Conservation (phyloP, 2,329 filamentous ascomycete species). For the Hortaea sp. region DNA sequence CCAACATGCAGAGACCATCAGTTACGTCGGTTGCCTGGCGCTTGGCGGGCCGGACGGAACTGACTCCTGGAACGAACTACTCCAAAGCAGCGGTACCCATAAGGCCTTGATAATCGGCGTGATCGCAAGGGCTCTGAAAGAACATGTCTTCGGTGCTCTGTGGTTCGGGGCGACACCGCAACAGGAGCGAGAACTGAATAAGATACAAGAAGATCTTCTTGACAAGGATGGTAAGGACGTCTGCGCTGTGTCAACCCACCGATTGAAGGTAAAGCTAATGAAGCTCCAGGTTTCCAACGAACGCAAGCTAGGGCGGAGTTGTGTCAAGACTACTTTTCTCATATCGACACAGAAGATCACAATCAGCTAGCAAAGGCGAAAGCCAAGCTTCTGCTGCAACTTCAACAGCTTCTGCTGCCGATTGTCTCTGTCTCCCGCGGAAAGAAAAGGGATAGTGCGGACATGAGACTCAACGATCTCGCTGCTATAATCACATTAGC, state of each 20-base stretch:
- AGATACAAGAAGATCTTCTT: conserved; percentile 29
- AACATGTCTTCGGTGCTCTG: conserved; percentile 20
- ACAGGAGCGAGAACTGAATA: conserved; percentile 21
- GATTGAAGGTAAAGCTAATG: neutral
- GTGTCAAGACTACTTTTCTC: neutral
- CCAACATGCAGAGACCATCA: neutral
- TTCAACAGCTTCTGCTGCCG: conserved; percentile 10
- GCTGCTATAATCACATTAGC: conserved; percentile 12
- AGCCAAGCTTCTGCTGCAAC: conserved; percentile 3
- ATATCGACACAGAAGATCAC: neutral
- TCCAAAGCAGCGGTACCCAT: conserved; percentile 9
- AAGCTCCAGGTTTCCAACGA: conserved; percentile 18
- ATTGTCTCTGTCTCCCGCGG: neutral
- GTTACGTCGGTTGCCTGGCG: conserved; percentile 24
- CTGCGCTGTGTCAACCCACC: too few species aligned
- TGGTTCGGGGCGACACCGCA: conserved; percentile 17
- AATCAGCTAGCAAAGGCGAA: neutral
- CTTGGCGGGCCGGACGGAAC: conserved; percentile 13
- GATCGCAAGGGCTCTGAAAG: conserved; percentile 20
- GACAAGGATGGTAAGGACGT: conserved; percentile 27
- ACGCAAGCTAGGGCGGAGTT: conserved; percentile 11
- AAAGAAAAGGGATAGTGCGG: neutral
- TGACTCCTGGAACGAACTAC: conserved; percentile 15
- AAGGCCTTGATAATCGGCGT: conserved; percentile 18
- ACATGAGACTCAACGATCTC: neutral